phyloP scores from a whole-genome alignment of 495 filamentous ascomycete genomes.

The Trichocladium uniseriatum region DNA sequence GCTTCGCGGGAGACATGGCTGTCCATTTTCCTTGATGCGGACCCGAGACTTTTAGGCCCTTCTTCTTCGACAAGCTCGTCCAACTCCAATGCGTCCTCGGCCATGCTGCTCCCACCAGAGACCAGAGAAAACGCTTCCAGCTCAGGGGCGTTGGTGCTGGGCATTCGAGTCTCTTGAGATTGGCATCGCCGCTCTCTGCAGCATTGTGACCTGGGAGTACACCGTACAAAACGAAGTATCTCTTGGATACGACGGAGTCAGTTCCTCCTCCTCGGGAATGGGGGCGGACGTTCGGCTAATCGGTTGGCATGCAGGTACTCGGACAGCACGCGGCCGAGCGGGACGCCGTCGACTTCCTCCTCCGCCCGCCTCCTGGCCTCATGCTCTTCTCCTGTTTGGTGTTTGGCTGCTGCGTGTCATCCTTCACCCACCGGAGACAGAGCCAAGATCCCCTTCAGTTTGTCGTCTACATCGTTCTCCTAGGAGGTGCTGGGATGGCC shows the following conservation, averaged over 20 bases:
- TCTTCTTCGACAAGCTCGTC: background rate
- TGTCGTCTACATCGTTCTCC: constrained; percentile 28
- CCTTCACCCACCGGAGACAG: constrained; percentile 34
- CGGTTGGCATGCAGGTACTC: background rate
- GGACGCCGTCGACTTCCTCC: constrained; percentile 11
- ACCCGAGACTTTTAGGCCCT: background rate
- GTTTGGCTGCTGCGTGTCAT: constrained; percentile 39
- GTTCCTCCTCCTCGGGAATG: background rate
- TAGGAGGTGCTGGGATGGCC: constrained; percentile 20
- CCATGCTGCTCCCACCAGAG: constrained; percentile 10
- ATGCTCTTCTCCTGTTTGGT: constrained; percentile 38
- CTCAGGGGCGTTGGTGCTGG: background rate
- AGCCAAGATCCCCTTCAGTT: constrained; percentile 33
- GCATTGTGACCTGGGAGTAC: constrained; percentile 20
- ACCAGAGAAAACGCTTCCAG: background rate
- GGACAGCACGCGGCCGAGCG: background rate
- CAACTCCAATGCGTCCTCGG: constrained; percentile 9
- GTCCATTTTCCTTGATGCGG: background rate
- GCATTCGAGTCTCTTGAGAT: constrained; percentile 16
- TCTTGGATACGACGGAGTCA: constrained; percentile 1
- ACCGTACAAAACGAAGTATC: constrained; percentile 13
- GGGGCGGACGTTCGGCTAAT: constrained; percentile 2
- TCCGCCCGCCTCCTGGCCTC: constrained; percentile 27
- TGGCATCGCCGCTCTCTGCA: constrained; percentile 13
- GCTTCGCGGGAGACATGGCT: no score